A percentile compares a stretch with the other conserved stretches of the same genome.
These are phyloP conservation scores for Globisporangium lucens DNA, from an alignment of 352 stramenopile species.

Conservation along the genomic window DNA sequence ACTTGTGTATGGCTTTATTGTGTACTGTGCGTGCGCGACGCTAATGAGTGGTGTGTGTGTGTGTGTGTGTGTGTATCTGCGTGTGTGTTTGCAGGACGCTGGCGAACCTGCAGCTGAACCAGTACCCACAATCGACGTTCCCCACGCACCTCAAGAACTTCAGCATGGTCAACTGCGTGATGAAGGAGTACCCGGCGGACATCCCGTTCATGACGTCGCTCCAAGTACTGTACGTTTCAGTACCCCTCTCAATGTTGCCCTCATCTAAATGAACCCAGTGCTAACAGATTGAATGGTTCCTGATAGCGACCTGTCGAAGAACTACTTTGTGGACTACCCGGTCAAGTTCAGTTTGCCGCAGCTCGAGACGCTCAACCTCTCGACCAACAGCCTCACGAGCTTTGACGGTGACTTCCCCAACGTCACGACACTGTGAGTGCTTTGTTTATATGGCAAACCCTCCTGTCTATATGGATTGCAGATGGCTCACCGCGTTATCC, in stretches of 20 bases:
- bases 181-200: slow-evolving; percentile 51
- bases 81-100: slow-evolving; percentile 29
- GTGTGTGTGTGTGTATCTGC: slow-evolving; percentile 14
- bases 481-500: neutral
- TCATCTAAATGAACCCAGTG: neutral
- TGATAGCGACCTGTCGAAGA: slow-evolving; percentile 48
- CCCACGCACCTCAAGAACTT: slow-evolving; percentile 46
- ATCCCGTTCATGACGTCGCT: slow-evolving; percentile 48
- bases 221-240: slow-evolving; percentile 39
- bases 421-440: slow-evolving; percentile 44
- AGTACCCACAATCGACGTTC: slow-evolving; percentile 46
- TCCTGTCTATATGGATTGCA: neutral
- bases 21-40: neutral
- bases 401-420: slow-evolving; percentile 50
- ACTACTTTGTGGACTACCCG: slow-evolving; percentile 46
- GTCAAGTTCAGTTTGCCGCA: slow-evolving; percentile 45
- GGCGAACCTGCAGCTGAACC: slow-evolving; percentile 47
- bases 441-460: too few species aligned
- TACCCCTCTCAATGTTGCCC: neutral
- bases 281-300: neutral
- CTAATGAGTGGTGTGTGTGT: slow-evolving; percentile 18
- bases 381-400: slow-evolving; percentile 42
- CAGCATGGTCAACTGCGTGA: slow-evolving; percentile 55
- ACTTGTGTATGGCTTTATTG: neutral
- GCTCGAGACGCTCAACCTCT: slow-evolving; percentile 51